Evolutionary conservation across 495 filamentous ascomycete species (phyloP).

Genomic region (Hypoxylon lienhwacheense): DNA sequence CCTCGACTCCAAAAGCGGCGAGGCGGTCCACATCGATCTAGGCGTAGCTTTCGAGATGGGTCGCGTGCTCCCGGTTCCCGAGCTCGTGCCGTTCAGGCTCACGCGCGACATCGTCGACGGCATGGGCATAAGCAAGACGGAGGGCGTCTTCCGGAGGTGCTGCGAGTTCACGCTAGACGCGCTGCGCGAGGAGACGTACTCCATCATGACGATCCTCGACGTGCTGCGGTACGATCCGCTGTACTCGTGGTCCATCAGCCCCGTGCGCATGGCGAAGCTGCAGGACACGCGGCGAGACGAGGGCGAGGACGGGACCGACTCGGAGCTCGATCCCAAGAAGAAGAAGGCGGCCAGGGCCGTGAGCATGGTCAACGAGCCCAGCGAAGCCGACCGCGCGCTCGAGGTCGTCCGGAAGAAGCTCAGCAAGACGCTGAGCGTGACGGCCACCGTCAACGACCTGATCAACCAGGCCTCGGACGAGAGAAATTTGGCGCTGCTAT

Average conservation of each 20-base stretch:
- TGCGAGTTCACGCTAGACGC: conserved; percentile 97
- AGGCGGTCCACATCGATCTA: conserved; percentile 95
- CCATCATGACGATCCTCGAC: conserved; percentile 96
- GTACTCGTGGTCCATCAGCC: conserved; percentile 94
- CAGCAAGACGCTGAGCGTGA: conserved; percentile 87
- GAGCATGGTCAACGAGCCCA: conserved; percentile 66
- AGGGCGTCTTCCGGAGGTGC: conserved; percentile 93
- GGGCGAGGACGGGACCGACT: conserved; percentile 33
- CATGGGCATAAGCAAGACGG: conserved; percentile 93
- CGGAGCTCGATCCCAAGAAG: conserved; percentile 38
- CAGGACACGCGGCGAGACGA: conserved; percentile 54
- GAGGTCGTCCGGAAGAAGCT: conserved; percentile 94
- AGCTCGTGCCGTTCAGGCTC: conserved; percentile 91
- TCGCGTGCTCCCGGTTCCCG: conserved; percentile 88
- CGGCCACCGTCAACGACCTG: conserved; percentile 92
- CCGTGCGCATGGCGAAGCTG: conserved; percentile 69
- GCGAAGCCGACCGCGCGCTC: conserved; percentile 88
- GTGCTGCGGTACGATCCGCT: conserved; percentile 95
- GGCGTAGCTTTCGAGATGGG: conserved; percentile 95
- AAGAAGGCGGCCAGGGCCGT: conserved; percentile 51
- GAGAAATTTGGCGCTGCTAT: conserved; percentile 87
- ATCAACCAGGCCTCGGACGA: conserved; percentile 96
- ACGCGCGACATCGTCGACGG: conserved; percentile 96
- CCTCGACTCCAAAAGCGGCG: conserved; percentile 84
- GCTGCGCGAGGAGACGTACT: conserved; percentile 85